Conservation (phyloP, 768 basidiomycete species). For the Hebeloma cylindrosporum region DNA sequence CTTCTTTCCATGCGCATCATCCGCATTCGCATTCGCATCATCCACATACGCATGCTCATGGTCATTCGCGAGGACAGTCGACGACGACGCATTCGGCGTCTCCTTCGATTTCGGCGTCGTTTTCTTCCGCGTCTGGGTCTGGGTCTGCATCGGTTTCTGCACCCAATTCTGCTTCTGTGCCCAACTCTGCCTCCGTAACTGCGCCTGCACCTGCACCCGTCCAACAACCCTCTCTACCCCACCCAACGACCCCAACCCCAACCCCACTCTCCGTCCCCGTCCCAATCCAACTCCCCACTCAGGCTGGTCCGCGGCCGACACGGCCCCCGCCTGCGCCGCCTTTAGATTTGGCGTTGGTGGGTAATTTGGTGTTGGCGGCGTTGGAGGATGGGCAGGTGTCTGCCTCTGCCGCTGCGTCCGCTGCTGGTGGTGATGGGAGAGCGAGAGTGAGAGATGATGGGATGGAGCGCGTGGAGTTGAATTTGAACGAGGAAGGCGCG, state of each 20-base stretch:
- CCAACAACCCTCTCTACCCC: too few species aligned
- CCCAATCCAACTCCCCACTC: not conserved
- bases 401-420: too few species aligned
- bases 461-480: too few species aligned
- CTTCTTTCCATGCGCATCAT: conserved; percentile 1
- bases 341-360: conserved; percentile 6
- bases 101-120: not conserved
- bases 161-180: too few species aligned
- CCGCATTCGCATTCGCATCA: not conserved
- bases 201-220: too few species aligned
- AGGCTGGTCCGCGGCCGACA: conserved; percentile 7
- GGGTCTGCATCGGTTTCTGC: too few species aligned
- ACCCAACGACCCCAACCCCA: too few species aligned
- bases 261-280: not conserved
- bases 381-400: conserved; percentile 2
- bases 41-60: not conserved
- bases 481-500: conserved; percentile 2
- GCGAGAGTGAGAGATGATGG: conserved; percentile 4
- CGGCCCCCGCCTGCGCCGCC: conserved; percentile 21
- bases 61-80: too few species aligned
- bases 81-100: not conserved
- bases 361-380: not conserved
- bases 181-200: too few species aligned
- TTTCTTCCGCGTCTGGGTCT: not conserved
- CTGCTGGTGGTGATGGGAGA: not conserved